phyloP scores from a whole-genome alignment of 805 yeast species.

The Metschnikowia vanudenii region DNA sequence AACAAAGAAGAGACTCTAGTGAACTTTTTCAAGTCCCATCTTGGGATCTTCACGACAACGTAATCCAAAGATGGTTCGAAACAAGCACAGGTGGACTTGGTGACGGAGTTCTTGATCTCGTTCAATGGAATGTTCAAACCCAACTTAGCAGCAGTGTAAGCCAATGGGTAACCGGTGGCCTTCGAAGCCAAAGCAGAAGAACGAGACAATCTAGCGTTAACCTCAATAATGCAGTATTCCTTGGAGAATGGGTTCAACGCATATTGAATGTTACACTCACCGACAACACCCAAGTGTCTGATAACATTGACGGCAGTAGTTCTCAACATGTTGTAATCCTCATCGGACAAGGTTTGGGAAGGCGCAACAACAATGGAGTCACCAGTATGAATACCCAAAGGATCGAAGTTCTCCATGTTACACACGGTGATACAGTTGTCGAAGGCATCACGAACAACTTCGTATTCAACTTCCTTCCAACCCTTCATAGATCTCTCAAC shows the following conservation, averaged over 20 bases:
- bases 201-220: slow-evolving; percentile 94
- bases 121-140: slow-evolving; percentile 91
- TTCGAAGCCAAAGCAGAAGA: slow-evolving; percentile 99
- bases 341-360: slow-evolving; percentile 94
- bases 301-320: slow-evolving; percentile 96
- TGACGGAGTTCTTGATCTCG: slow-evolving; percentile 89
- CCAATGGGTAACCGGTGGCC: slow-evolving; percentile 98
- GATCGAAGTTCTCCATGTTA: slow-evolving; percentile 99
- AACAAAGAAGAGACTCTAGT: slow-evolving; percentile 85
- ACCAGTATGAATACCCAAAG: slow-evolving; percentile 98
- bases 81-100: slow-evolving; percentile 91
- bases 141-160: slow-evolving; percentile 95
- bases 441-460: slow-evolving; percentile 95
- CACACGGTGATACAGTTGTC: slow-evolving; percentile 99
- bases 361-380: slow-evolving; percentile 99
- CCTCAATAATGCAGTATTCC: slow-evolving; percentile 97
- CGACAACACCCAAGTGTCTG: slow-evolving; percentile 97
- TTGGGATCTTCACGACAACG: slow-evolving; percentile 95
- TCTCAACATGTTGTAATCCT: slow-evolving; percentile 96
- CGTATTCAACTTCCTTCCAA: slow-evolving; percentile 98
- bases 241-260: slow-evolving; percentile 91
- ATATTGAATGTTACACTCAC: slow-evolving; percentile 98
- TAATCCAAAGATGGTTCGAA: slow-evolving; percentile 97
- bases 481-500: slow-evolving; percentile 98
- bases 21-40: slow-evolving; percentile 98